Percentiles rank a stretch among this genome's conserved stretches.
Evolutionary conservation across 2,329 filamentous ascomycete genomes (phyloP).

Genomic region (Sclerotinia glacialis): DNA sequence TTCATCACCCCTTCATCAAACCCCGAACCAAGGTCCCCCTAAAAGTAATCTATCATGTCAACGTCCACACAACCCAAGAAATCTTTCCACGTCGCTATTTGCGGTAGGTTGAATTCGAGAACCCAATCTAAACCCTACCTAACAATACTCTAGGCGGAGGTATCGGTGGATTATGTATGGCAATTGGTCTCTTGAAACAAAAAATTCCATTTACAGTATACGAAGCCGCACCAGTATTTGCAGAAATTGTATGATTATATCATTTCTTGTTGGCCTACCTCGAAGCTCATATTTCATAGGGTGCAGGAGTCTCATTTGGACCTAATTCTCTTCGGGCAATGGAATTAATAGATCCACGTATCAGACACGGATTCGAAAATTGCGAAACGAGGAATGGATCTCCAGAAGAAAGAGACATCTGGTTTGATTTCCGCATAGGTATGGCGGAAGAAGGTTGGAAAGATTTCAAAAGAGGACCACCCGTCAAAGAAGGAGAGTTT

Average conservation of each 20-base stretch:
- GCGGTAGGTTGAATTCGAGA: conserved; percentile 25
- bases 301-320: conserved; percentile 38
- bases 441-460: conserved; percentile 31
- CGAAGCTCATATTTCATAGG: conserved; percentile 6
- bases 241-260: conserved; percentile 32
- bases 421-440: conserved; percentile 37
- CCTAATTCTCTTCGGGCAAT: conserved; percentile 38
- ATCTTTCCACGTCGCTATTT: conserved; percentile 38
- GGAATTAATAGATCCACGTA: conserved; percentile 34
- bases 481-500: conserved; percentile 26
- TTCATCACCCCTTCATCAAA: neutral
- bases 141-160: conserved; percentile 31
- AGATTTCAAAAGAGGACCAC: conserved; percentile 22
- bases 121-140: neutral
- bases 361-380: conserved; percentile 32
- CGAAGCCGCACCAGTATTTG: conserved; percentile 37
- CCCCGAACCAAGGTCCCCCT: neutral
- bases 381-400: conserved; percentile 33
- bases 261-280: neutral
- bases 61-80: conserved; percentile 28
- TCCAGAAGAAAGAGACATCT: conserved; percentile 31
- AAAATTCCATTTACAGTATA: conserved; percentile 37
- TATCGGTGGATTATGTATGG: conserved; percentile 36
- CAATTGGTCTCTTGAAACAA: conserved; percentile 36
- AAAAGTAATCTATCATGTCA: conserved; percentile 22